Evolutionary conservation across 1,284 basidiomycete genomes (phyloP).

Genomic region (Cutaneotrichosporon mucoides): DNA sequence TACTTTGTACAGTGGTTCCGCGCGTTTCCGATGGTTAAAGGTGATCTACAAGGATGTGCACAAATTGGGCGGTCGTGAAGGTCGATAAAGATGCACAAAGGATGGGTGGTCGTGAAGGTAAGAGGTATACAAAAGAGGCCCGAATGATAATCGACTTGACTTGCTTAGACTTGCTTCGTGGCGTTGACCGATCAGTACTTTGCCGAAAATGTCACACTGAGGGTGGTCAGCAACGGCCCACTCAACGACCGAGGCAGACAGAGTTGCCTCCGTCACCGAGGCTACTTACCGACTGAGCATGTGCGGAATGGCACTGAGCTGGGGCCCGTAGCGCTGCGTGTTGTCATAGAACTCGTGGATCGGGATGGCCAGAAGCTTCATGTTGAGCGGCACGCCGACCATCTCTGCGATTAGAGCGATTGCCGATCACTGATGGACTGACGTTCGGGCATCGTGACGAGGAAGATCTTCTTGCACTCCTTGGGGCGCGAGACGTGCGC

Average conservation of each 20-base stretch:
- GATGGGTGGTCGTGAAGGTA: too few relatives aligned
- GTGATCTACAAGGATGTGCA: too few relatives aligned
- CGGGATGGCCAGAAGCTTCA: conserved; percentile 94
- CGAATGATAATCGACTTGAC: neutral
- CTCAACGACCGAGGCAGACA: too few relatives aligned
- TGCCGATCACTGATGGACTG: too few relatives aligned
- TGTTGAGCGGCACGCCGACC: conserved; percentile 93
- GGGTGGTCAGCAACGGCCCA: neutral
- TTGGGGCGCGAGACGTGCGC: conserved; percentile 97
- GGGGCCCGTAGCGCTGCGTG: conserved; percentile 87
- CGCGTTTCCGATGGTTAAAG: neutral
- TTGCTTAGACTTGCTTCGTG: too few relatives aligned
- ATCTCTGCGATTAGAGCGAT: too few relatives aligned
- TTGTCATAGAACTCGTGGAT: conserved; percentile 97
- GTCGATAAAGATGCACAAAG: too few relatives aligned
- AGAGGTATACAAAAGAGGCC: neutral
- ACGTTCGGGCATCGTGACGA: conserved; percentile 94
- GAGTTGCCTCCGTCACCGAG: too few relatives aligned
- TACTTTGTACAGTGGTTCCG: too few relatives aligned
- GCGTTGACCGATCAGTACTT: neutral
- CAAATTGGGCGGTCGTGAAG: too few relatives aligned
- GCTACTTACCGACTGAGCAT: conserved; percentile 76
- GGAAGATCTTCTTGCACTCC: conserved; percentile 93
- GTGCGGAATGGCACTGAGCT: conserved; percentile 90
- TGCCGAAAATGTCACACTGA: conserved; percentile 1